A percentile compares a stretch with the other conserved stretches of the same genome.
phyloP scores from a whole-genome alignment of 352 stramenopile genomes.

The Phytophthora pini region DNA sequence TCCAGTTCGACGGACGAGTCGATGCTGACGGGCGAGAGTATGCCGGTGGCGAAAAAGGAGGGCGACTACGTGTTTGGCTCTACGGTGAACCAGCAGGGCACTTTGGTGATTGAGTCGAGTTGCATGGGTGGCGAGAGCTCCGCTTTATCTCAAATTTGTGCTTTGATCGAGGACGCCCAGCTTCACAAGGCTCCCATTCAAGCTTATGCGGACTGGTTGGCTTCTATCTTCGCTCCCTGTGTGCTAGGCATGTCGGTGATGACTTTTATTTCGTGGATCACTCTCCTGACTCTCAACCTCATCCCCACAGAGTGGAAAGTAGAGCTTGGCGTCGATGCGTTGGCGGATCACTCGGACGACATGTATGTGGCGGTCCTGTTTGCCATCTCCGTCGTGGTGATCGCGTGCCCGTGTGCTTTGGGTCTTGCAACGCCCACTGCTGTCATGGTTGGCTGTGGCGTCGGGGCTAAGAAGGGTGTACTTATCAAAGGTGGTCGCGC shows the following conservation, averaged over 20 bases:
- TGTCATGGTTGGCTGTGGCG: slow-evolving; percentile 89
- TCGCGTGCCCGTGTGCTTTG: slow-evolving; percentile 87
- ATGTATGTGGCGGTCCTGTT: slow-evolving; percentile 82
- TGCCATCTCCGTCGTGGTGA: slow-evolving; percentile 90
- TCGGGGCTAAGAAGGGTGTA: slow-evolving; percentile 89
- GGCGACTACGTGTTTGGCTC: slow-evolving; percentile 88
- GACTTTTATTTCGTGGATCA: slow-evolving; percentile 31
- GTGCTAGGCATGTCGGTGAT: slow-evolving; percentile 23
- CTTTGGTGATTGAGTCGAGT: slow-evolving; percentile 84
- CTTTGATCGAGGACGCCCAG: slow-evolving; percentile 88
- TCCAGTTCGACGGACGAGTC: slow-evolving; percentile 79
- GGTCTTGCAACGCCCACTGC: slow-evolving; percentile 86
- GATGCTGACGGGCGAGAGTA: slow-evolving; percentile 89
- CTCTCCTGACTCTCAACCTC: slow-evolving; percentile 15
- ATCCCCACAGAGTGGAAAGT: slow-evolving; percentile 24
- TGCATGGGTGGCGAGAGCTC: slow-evolving; percentile 76
- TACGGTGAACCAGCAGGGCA: slow-evolving; percentile 86
- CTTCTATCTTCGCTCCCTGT: slow-evolving; percentile 40
- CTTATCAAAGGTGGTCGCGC: slow-evolving; percentile 88
- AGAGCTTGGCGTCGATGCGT: slow-evolving; percentile 30
- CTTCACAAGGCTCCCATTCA: slow-evolving; percentile 91
- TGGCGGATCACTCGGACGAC: slow-evolving; percentile 69
- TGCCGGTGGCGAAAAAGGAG: slow-evolving; percentile 81
- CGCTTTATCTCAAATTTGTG: slow-evolving; percentile 79
- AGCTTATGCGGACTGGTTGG: slow-evolving; percentile 70